Evolutionary conservation across 2,329 filamentous ascomycete genomes (phyloP).

Genomic region (Monilinia fructigena): DNA sequence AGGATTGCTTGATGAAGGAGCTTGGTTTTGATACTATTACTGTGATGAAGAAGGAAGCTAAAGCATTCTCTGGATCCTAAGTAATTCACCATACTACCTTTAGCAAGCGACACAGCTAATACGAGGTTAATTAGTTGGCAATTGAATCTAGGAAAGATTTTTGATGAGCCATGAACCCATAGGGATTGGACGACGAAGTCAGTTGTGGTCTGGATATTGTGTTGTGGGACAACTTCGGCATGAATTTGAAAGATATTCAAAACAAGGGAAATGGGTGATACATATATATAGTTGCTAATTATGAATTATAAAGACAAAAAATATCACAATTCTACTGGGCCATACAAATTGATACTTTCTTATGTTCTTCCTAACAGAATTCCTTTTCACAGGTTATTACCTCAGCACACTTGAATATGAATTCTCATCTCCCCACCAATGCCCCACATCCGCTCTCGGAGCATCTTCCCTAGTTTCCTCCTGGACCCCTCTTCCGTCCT

Average conservation of each 20-base stretch:
- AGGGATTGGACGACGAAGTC: not conserved
- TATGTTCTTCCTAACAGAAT: no score
- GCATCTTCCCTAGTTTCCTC: not conserved
- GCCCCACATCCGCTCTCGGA: slow-evolving; percentile 13
- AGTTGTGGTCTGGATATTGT: not conserved
- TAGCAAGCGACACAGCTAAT: not conserved
- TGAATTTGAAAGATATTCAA: not conserved
- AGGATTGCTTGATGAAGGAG: slow-evolving; percentile 51
- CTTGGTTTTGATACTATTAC: slow-evolving; percentile 74
- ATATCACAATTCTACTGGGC: not conserved
- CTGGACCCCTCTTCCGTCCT: not conserved
- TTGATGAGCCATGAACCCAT: slow-evolving; percentile 17
- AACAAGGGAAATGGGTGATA: not conserved
- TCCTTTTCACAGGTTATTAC: not conserved
- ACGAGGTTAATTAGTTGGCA: slow-evolving; percentile 59
- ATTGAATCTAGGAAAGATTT: slow-evolving; percentile 63
- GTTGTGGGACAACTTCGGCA: not conserved
- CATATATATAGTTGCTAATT: not conserved
- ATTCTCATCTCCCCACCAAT: not conserved
- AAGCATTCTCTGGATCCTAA: slow-evolving; percentile 76
- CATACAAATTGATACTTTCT: not conserved
- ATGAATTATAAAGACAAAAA: not conserved
- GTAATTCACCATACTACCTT: not conserved
- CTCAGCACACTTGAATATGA: not conserved
- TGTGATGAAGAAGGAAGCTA: slow-evolving; percentile 74